A percentile compares a stretch with the other conserved stretches of the same genome.
Conservation (phyloP, 306 rosid genomes). For the Sindora glabra region DNA sequence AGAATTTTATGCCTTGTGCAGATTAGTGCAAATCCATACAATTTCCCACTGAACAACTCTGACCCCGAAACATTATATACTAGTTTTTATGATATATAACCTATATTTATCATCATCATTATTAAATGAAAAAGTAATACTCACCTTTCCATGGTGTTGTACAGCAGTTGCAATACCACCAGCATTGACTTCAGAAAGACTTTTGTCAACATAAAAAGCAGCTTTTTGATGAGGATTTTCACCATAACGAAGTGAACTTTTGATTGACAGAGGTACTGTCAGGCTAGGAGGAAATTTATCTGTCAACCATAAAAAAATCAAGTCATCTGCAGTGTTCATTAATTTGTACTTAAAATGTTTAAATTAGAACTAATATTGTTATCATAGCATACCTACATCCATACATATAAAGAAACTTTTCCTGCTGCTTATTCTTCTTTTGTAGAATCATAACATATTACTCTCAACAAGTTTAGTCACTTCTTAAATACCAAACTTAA, state of each 20-base stretch:
- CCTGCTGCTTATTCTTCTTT: background rate
- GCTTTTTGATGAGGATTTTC: conserved; percentile 96
- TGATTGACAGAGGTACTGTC: conserved; percentile 56
- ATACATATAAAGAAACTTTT: background rate
- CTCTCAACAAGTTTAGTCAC: background rate
- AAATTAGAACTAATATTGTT: background rate
- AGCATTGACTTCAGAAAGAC: conserved; percentile 65
- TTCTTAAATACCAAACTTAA: background rate
- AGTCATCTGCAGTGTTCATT: conserved; percentile 13
- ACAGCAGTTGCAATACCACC: conserved; percentile 95
- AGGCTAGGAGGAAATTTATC: conserved; percentile 82
- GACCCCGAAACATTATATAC: conserved; percentile 1
- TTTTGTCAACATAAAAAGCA: conserved; percentile 77
- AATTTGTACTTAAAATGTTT: background rate
- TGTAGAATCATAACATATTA: background rate
- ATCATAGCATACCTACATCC: background rate
- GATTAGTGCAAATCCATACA: background rate
- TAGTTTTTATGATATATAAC: background rate
- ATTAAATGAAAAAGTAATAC: conserved; percentile 15
- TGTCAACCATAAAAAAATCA: conserved; percentile 19
- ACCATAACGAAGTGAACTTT: conserved; percentile 78
- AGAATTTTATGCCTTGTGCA: background rate
- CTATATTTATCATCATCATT: background rate
- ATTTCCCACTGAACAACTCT: background rate
- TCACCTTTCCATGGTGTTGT: conserved; percentile 90